Base-by-base conservation (phyloP, 768 basidiomycete genomes). In the Pleurotus tuoliensis region DNA sequence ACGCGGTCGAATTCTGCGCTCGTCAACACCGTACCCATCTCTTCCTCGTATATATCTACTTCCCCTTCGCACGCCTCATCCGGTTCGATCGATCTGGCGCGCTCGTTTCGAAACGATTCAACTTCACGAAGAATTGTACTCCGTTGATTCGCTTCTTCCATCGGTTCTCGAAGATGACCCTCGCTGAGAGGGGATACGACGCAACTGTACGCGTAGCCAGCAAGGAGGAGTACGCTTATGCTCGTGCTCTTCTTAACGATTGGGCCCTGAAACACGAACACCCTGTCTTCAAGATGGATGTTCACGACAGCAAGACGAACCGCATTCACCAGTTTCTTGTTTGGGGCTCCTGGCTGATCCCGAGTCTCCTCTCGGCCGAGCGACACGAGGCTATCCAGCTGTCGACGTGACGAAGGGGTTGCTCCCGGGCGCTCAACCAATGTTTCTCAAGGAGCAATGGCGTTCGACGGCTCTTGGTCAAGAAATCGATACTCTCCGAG, bases 61-160 rank as follows among this genome's bases (percentile, higher is more conserved):
- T 66, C 27, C 56, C 58, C 0, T 52, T 49, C 18, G 69, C 59
- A 7, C 67, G 72, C 2, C 55, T 75, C 37, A 61, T 76, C 16
- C 63, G 66, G 3, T 63, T 65, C 58, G 74, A 76, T 52, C 65
- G 73, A 3, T 58, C 69, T 2, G 74, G 70, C 5, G 62, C 59
- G 0, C 59, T 74, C 12, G 69, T 72, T 4, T 61, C 71, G 0
- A 55, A 58, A 22, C n/a, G 48, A 0, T 71, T 75, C 61, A 56
- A 67, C 45, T 64, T 65, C 25, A 37, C 38, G 11, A 34, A 40
- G 41, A 39, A 54, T 22, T 54, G 39, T 37, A 11, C 18, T 12
- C 25, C n/a, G 4, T 15, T 54, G 16, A 37, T 54, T 13, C 16
- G 41, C 9, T 54, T 41, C n/a, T 24, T 54, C 12, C 41, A 24